Base-by-base conservation (phyloP, 2,329 filamentous ascomycete species). In the Botryosphaeria dothidea region DNA sequence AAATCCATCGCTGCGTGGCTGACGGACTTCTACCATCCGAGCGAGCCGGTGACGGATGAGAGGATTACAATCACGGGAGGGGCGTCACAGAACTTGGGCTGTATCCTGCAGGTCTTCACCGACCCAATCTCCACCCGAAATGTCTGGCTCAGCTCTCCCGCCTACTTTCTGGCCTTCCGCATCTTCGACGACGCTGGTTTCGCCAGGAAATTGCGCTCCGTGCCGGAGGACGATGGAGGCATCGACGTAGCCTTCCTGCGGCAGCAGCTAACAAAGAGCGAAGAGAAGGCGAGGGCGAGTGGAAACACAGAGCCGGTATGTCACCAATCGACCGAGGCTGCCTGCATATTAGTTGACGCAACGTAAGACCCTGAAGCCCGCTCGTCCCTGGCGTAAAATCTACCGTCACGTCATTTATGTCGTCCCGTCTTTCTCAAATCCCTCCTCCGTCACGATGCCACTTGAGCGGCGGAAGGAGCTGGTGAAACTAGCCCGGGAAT, bases 321-420 rank as follows among this genome's bases (percentile, higher is more conserved):
- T 63, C 38, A 13, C 34, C 60, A 51, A 45, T 58, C 62, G 29
- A 48, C 62, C 25, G 31, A 29, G 21, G 38, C 27, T 11, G n/a
- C 36, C 27, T 52, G 45, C 60, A 43, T 41, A 19, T 52, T 41
- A 29, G 62, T 65, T 65, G 43, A 65, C 48, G 58, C 65, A 23
- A 36, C 19, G 41, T 13, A 36, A 85, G 83, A 81, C 77, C 57
- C 78, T 85, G 70, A 93, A 92, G 73, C 80, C 82, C 1, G 75
- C 81, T 0, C 82, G 85, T 19, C 81, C 86, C 15, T 84, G 86
- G 78, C 85, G 88, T 43, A 96, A 96, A 72, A 85, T 92, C 64
- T 98, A 96, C 80, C 89, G 88, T 63, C 91, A 97, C 74, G 76
- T 97, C 70, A 90, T 99, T 70, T 98, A 98, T 75, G 87, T 88